These are phyloP conservation scores for Madurella mycetomatis DNA, from an alignment of 2,329 filamentous ascomycete genomes.

Conservation along the genomic window DNA sequence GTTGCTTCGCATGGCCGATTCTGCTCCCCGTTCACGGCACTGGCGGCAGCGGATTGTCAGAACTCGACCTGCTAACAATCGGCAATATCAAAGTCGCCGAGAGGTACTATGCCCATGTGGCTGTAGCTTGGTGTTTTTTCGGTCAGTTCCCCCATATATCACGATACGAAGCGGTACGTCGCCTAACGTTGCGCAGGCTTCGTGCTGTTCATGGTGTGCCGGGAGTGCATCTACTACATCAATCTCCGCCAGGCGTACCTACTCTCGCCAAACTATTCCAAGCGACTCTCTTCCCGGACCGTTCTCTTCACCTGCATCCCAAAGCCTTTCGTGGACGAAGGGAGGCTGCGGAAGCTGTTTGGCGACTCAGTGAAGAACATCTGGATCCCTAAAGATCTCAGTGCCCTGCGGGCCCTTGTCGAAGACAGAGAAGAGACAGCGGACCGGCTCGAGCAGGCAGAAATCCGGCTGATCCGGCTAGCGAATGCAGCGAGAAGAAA, in stretches of 20 bases:
- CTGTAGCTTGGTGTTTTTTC: conserved; percentile 79
- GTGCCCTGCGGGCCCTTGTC: conserved; percentile 71
- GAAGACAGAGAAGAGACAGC: conserved; percentile 70
- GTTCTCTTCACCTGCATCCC: conserved; percentile 91
- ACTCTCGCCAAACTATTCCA: conserved; percentile 76
- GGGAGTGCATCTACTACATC: conserved; percentile 90
- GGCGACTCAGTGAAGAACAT: conserved; percentile 73
- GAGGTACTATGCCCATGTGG: conserved; percentile 74
- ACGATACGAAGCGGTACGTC: background rate
- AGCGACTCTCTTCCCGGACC: conserved; percentile 81
- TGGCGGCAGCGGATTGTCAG: conserved; percentile 58
- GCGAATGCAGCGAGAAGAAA: conserved; percentile 62
- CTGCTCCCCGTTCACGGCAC: conserved; percentile 81
- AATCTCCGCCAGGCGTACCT: conserved; percentile 91
- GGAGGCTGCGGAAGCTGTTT: conserved; percentile 70
- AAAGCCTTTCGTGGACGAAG: conserved; percentile 66
- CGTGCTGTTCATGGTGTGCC: conserved; percentile 81
- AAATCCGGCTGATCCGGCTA: conserved; percentile 73
- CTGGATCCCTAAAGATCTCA: conserved; percentile 75
- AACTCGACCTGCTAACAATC: conserved; percentile 62
- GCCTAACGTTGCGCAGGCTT: conserved; percentile 48
- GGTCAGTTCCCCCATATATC: conserved; percentile 27
- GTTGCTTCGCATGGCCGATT: conserved; percentile 78
- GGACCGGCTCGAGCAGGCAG: conserved; percentile 75
- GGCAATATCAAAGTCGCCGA: conserved; percentile 53